phyloP scores from a whole-genome alignment of 805 yeast genomes.

The Lipomyces sp. region DNA sequence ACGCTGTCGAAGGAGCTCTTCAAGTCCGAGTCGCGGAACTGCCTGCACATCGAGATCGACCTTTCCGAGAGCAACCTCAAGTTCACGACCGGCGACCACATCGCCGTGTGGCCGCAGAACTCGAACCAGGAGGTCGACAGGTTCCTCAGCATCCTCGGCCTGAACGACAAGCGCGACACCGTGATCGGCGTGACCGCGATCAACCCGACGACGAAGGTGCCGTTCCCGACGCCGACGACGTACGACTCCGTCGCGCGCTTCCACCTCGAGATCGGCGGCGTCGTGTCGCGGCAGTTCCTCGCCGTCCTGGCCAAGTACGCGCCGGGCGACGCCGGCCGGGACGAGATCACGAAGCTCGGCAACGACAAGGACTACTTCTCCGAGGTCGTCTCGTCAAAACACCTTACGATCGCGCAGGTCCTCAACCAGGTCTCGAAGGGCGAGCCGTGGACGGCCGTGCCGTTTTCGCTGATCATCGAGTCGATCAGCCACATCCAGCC shows the following conservation, averaged over 20 bases:
- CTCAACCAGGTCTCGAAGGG: slow-evolving; percentile 61
- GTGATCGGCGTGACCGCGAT: slow-evolving; percentile 64
- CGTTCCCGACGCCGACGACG: slow-evolving; percentile 64
- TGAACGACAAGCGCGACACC: slow-evolving; percentile 48
- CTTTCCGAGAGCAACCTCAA: slow-evolving; percentile 67
- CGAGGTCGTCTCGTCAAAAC: slow-evolving; percentile 54
- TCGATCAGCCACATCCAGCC: slow-evolving; percentile 79
- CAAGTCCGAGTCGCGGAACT: slow-evolving; percentile 57
- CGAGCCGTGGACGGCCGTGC: slow-evolving; percentile 67
- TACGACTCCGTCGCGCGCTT: slow-evolving; percentile 80
- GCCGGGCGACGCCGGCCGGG: slow-evolving; percentile 59
- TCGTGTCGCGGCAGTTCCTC: slow-evolving; percentile 85
- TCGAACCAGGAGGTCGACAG: slow-evolving; percentile 67
- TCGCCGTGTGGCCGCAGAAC: slow-evolving; percentile 93
- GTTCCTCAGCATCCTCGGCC: slow-evolving; percentile 62
- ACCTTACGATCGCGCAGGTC: slow-evolving; percentile 73
- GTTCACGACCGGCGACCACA: slow-evolving; percentile 93
- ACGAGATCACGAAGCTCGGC: slow-evolving; percentile 51
- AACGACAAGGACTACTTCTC: slow-evolving; percentile 70
- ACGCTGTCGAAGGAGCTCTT: slow-evolving; percentile 65
- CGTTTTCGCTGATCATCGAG: slow-evolving; percentile 82
- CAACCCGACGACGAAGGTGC: slow-evolving; percentile 51
- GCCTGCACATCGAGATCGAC: slow-evolving; percentile 90
- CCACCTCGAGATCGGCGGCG: slow-evolving; percentile 86
- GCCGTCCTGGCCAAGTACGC: slow-evolving; percentile 75